phyloP scores from a whole-genome alignment of 73 alveolate genomes.

The Paramecium pentaurelia region DNA sequence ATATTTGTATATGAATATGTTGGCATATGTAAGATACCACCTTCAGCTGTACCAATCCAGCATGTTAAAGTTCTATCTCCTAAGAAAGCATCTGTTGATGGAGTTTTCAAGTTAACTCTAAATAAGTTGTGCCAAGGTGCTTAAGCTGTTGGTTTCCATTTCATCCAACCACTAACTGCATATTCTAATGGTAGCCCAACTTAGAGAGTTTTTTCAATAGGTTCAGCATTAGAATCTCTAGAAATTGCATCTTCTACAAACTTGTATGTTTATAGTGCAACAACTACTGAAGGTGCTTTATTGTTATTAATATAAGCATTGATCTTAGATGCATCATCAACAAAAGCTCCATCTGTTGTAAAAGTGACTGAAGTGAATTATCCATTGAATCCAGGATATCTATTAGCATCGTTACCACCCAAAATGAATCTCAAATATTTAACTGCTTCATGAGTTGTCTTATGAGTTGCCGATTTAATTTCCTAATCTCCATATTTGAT shows the following conservation, averaged over 20 bases:
- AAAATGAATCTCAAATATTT: constrained; percentile 45
- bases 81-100: constrained; percentile 36
- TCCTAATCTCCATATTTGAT: constrained; percentile 35
- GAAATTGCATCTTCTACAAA: not conserved
- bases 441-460: not conserved
- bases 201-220: not conserved
- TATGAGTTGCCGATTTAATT: not conserved
- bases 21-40: constrained; percentile 47
- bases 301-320: not conserved
- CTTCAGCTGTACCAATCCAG: constrained; percentile 38
- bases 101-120: constrained; percentile 37
- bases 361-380: constrained; percentile 25
- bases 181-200: constrained; percentile 45
- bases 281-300: not conserved
- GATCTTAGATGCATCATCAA: not conserved
- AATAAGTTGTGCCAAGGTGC: constrained; percentile 49
- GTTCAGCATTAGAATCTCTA: not conserved
- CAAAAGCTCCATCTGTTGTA: not conserved
- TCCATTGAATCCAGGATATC: constrained; percentile 51
- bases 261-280: not conserved
- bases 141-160: constrained; percentile 44
- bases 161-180: constrained; percentile 48
- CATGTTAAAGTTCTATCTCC: constrained; percentile 45
- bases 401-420: constrained; percentile 33
- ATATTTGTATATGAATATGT: constrained; percentile 3